phyloP scores from a whole-genome alignment of 768 basidiomycete genomes.

The Amanita thiersii region DNA sequence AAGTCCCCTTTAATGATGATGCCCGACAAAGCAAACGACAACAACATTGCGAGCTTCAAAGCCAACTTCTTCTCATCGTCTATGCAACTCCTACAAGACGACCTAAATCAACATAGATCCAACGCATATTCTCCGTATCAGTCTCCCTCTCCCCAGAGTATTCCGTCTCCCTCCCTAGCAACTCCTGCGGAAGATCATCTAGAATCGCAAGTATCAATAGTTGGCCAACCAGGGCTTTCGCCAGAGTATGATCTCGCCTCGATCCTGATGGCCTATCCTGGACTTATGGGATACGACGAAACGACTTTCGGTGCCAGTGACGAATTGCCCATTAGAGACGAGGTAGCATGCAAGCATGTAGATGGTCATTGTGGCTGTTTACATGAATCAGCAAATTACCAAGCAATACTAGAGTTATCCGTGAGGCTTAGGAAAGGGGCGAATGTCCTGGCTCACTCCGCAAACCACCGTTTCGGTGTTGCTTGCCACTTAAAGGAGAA shows the following conservation, averaged over 20 bases:
- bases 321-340: slow-evolving; percentile 15
- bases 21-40: too few species aligned
- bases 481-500: slow-evolving; percentile 25
- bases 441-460: slow-evolving; percentile 40
- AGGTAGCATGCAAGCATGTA: slow-evolving; percentile 20
- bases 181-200: slow-evolving; percentile 40
- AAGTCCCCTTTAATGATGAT: too few species aligned
- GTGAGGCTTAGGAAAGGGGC: slow-evolving; percentile 52
- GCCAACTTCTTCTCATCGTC: too few species aligned
- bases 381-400: slow-evolving; percentile 44
- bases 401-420: slow-evolving; percentile 57
- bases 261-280: slow-evolving; percentile 29
- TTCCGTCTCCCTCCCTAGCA: slow-evolving; percentile 29
- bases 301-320: slow-evolving; percentile 12
- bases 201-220: slow-evolving; percentile 22
- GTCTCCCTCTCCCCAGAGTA: slow-evolving; percentile 24
- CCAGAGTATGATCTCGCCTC: slow-evolving; percentile 35
- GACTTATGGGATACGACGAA: slow-evolving; percentile 19
- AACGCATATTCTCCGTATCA: slow-evolving; percentile 21
- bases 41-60: too few species aligned
- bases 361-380: slow-evolving; percentile 49
- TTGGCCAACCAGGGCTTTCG: slow-evolving; percentile 16
- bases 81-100: slow-evolving; percentile 10
- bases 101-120: slow-evolving; percentile 16
- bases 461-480: slow-evolving; percentile 28